Percentiles rank a stretch among this genome's conserved stretches.
phyloP scores from a whole-genome alignment of 305 asterid species.

The Fraxinus xanthoxyloides region DNA sequence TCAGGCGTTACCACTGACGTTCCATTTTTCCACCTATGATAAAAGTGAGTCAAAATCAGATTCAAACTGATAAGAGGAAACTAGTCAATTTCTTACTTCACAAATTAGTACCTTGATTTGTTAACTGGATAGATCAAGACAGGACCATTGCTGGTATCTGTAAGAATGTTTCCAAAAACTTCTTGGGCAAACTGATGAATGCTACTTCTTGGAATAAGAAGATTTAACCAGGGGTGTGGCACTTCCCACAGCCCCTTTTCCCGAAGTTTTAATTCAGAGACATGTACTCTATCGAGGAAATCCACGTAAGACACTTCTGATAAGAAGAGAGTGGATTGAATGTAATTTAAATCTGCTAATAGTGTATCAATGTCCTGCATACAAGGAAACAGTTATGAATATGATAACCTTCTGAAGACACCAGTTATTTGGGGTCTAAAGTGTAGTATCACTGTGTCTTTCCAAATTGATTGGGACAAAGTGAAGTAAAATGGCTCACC shows the following conservation, averaged over 20 bases:
- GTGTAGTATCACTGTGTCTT: neutral
- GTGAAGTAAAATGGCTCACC: constrained; percentile 37
- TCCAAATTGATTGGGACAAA: neutral
- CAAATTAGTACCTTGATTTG: constrained; percentile 62
- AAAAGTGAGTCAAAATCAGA: neutral
- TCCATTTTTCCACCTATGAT: constrained; percentile 66
- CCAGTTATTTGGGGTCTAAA: neutral
- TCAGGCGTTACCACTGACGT: constrained; percentile 77
- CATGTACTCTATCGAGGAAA: constrained; percentile 79
- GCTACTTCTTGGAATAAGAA: constrained; percentile 70
- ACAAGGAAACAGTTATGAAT: neutral
- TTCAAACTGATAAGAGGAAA: neutral
- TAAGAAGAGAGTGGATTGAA: constrained; percentile 61
- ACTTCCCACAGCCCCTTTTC: constrained; percentile 84
- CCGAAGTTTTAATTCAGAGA: constrained; percentile 61
- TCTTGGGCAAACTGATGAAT: constrained; percentile 62
- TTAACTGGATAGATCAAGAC: constrained; percentile 84
- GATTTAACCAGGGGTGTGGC: constrained; percentile 96
- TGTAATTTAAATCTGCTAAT: constrained; percentile 58
- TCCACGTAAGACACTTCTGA: constrained; percentile 73
- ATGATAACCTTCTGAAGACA: neutral
- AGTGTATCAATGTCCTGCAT: constrained; percentile 56
- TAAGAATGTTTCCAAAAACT: constrained; percentile 72
- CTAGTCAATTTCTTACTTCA: neutral
- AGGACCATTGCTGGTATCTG: constrained; percentile 85